Percentiles rank a stretch among this genome's conserved stretches.
phyloP scores from a whole-genome alignment of 2,329 filamentous ascomycete species.

The Venturia aucupariae region DNA sequence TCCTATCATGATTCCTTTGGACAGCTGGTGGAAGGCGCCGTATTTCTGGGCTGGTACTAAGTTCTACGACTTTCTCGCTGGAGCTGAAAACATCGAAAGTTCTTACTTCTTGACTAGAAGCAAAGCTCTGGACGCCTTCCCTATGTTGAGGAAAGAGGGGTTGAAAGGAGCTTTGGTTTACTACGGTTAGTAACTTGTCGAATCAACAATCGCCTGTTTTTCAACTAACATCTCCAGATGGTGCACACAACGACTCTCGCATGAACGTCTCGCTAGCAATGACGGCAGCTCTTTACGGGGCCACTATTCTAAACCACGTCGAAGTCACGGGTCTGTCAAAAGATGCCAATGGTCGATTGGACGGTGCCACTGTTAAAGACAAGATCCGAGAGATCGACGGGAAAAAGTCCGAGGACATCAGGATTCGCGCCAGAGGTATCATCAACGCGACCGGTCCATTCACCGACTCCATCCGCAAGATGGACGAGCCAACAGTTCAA shows the following conservation, averaged over 20 bases:
- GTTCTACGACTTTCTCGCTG: constrained; percentile 75
- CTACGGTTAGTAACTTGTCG: constrained; percentile 49
- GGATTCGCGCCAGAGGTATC: constrained; percentile 67
- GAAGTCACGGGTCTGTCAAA: constrained; percentile 72
- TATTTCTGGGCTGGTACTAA: constrained; percentile 74
- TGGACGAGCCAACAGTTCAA: constrained; percentile 62
- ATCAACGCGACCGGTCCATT: constrained; percentile 88
- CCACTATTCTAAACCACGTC: constrained; percentile 73
- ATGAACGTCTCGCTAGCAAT: constrained; percentile 87
- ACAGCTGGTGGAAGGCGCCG: constrained; percentile 76
- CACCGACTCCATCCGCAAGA: constrained; percentile 74
- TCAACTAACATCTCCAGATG: constrained; percentile 44
- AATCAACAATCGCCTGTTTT: neutral
- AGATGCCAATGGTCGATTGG: constrained; percentile 61
- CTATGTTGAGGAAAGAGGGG: constrained; percentile 74
- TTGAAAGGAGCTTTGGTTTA: constrained; percentile 78
- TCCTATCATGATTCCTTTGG: constrained; percentile 73
- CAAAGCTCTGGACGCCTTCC: constrained; percentile 78
- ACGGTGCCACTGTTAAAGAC: constrained; percentile 65
- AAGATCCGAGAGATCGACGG: constrained; percentile 58
- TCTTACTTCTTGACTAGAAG: constrained; percentile 82
- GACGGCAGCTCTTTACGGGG: constrained; percentile 80
- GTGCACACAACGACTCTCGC: constrained; percentile 82
- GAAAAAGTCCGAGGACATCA: constrained; percentile 52
- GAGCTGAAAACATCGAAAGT: constrained; percentile 77